Percentiles rank a stretch among this genome's conserved stretches.
phyloP scores from a whole-genome alignment of 1,284 basidiomycete species.

The Cutaneotrichosporon mucoides region DNA sequence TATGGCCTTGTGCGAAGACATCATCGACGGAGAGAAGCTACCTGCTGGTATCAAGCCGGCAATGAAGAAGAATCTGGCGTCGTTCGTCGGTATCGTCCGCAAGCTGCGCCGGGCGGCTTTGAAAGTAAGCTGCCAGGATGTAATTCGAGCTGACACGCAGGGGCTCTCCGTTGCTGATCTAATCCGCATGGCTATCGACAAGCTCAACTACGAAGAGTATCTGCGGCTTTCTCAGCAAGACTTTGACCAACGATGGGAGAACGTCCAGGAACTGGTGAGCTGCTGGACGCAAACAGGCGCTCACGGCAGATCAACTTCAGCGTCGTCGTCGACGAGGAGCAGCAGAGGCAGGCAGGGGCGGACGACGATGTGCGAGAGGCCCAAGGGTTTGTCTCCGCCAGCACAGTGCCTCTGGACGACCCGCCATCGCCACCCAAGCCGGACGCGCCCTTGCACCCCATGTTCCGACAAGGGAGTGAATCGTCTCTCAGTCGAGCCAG shows the following conservation, averaged over 20 bases:
- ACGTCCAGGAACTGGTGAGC: slow-evolving; percentile 75
- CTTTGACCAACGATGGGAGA: slow-evolving; percentile 74
- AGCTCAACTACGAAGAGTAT: slow-evolving; percentile 65
- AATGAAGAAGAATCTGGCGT: slow-evolving; percentile 60
- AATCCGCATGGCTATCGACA: slow-evolving; percentile 59
- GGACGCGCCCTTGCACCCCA: slow-evolving; percentile 26
- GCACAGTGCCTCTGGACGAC: slow-evolving; percentile 19
- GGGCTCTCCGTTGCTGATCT: slow-evolving; percentile 63
- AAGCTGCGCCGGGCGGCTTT: slow-evolving; percentile 58
- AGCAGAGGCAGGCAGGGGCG: slow-evolving; percentile 24
- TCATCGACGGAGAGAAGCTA: slow-evolving; percentile 56
- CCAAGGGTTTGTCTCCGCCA: slow-evolving; percentile 28
- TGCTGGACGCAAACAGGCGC: neutral
- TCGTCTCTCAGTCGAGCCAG: slow-evolving; percentile 14
- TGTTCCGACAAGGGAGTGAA: slow-evolving; percentile 22
- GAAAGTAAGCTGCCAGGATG: slow-evolving; percentile 50
- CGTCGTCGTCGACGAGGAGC: slow-evolving; percentile 42
- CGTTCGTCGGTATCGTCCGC: slow-evolving; percentile 60
- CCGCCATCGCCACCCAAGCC: neutral
- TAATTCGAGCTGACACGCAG: slow-evolving; percentile 41
- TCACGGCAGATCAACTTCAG: slow-evolving; percentile 43
- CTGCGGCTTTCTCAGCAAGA: slow-evolving; percentile 68
- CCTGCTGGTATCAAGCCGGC: slow-evolving; percentile 62
- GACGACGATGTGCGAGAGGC: slow-evolving; percentile 11
- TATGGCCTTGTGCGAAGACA: slow-evolving; percentile 61